phyloP scores from a whole-genome alignment of 805 yeast genomes.

The Candida bentonensis region DNA sequence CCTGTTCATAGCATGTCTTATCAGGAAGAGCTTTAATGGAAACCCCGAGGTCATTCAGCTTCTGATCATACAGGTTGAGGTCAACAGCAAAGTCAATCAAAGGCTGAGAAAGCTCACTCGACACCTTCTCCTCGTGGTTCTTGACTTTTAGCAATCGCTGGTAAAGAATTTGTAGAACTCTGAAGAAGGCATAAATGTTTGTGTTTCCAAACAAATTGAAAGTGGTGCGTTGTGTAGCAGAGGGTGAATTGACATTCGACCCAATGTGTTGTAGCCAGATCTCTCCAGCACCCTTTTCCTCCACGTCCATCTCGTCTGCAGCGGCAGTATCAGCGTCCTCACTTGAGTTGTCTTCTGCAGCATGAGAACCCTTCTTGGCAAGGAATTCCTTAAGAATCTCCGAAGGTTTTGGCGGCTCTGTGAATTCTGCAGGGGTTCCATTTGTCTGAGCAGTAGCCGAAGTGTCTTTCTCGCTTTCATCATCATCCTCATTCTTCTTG shows the following conservation, averaged over 20 bases:
- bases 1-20: slow-evolving; percentile 45
- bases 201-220: slow-evolving; percentile 81
- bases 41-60: slow-evolving; percentile 68
- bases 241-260: slow-evolving; percentile 12
- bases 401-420: neutral
- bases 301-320: slow-evolving; percentile 6
- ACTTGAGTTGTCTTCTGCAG: slow-evolving; percentile 6
- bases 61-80: slow-evolving; percentile 65
- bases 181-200: slow-evolving; percentile 75
- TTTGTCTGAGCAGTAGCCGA: neutral
- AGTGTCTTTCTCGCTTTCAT: slow-evolving; percentile 6
- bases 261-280: slow-evolving; percentile 19
- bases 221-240: slow-evolving; percentile 24
- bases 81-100: slow-evolving; percentile 63
- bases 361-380: slow-evolving; percentile 7
- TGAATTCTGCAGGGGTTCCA: neutral
- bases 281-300: slow-evolving; percentile 12
- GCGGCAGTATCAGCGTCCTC: slow-evolving; percentile 7
- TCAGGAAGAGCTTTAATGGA: slow-evolving; percentile 28
- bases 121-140: slow-evolving; percentile 49
- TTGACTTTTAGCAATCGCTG: slow-evolving; percentile 72
- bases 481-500: slow-evolving; percentile 8
- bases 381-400: neutral
- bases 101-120: slow-evolving; percentile 45
- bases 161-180: slow-evolving; percentile 70